phyloP scores from a whole-genome alignment of 192 early-diverging fungal species.

The Coemansia sp. region DNA sequence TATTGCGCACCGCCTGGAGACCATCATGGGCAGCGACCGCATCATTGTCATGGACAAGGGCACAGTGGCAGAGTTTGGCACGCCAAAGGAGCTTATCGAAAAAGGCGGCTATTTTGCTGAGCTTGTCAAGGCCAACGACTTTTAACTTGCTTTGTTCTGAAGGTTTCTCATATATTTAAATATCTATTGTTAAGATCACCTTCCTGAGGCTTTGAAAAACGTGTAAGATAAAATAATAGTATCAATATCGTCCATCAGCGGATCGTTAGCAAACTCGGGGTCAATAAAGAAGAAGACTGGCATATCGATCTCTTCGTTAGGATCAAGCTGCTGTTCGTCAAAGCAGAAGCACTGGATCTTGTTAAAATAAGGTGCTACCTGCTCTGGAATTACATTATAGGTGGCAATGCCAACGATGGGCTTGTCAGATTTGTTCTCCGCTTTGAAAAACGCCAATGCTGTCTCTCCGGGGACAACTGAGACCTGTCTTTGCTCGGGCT shows the following conservation, averaged over 20 bases:
- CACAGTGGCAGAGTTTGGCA: too few species aligned
- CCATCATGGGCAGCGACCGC: too few species aligned
- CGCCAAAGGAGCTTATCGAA: too few species aligned
- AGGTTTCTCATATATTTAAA: too few species aligned
- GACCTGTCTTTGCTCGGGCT: slow-evolving; percentile 84
- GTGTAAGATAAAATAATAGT: slow-evolving; percentile 93
- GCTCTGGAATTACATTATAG: slow-evolving; percentile 91
- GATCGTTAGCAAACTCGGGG: slow-evolving; percentile 92
- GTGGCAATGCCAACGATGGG: slow-evolving; percentile 95
- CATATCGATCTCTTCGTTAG: slow-evolving; percentile 93
- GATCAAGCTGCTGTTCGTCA: slow-evolving; percentile 91
- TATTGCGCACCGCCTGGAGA: too few species aligned
- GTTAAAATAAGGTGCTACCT: slow-evolving; percentile 96
- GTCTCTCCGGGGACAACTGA: slow-evolving; percentile 95
- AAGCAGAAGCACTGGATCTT: slow-evolving; percentile 99
- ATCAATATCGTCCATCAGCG: slow-evolving; percentile 91
- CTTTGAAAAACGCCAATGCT: slow-evolving; percentile 93
- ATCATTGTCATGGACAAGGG: too few species aligned
- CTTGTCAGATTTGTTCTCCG: slow-evolving; percentile 79
- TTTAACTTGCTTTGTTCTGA: too few species aligned
- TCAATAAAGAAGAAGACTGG: slow-evolving; percentile 98
- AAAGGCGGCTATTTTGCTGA: too few species aligned
- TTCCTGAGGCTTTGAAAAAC: slow-evolving; percentile 75
- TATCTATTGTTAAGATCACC: background rate
- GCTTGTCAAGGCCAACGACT: too few species aligned